Percentiles rank a stretch among this genome's conserved stretches.
Evolutionary conservation across 2,329 filamentous ascomycete genomes (phyloP).

Genomic region (Fusarium sp.): DNA sequence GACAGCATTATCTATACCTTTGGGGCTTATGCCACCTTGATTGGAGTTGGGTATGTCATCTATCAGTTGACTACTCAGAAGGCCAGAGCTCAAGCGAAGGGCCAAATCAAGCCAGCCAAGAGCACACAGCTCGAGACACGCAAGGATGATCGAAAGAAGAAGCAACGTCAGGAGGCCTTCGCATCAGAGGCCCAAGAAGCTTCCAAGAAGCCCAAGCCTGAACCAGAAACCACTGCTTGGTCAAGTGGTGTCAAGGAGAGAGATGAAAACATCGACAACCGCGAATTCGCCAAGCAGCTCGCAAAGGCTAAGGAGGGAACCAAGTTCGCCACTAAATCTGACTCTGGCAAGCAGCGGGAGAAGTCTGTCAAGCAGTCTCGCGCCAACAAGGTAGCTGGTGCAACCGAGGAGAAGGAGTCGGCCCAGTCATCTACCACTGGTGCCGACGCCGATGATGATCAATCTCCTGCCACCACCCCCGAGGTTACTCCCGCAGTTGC

Average conservation of each 20-base stretch:
- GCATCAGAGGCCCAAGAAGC: constrained; percentile 52
- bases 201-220: constrained; percentile 54
- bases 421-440: constrained; percentile 73
- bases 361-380: constrained; percentile 78
- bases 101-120: constrained; percentile 49
- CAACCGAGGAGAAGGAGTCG: constrained; percentile 59
- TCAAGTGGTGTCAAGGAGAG: constrained; percentile 48
- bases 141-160: constrained; percentile 59
- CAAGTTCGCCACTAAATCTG: constrained; percentile 65
- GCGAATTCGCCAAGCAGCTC: constrained; percentile 81
- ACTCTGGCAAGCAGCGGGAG: constrained; percentile 71
- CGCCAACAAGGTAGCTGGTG: constrained; percentile 63
- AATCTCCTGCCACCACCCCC: constrained; percentile 77
- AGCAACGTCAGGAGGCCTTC: constrained; percentile 59
- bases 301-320: constrained; percentile 77
- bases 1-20: constrained; percentile 53
- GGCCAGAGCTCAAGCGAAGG: constrained; percentile 48
- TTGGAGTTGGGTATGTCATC: constrained; percentile 52
- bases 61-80: constrained; percentile 54
- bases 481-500: constrained; percentile 65
- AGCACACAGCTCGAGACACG: constrained; percentile 49
- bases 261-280: constrained; percentile 72
- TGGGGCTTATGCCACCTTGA: constrained; percentile 53
- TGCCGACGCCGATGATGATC: constrained; percentile 83
- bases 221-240: constrained; percentile 46